A percentile compares a stretch with the other conserved stretches of the same genome.
Evolutionary conservation across 2,329 filamentous ascomycete genomes (phyloP).

Genomic region (Neocatenulostroma microsporum): DNA sequence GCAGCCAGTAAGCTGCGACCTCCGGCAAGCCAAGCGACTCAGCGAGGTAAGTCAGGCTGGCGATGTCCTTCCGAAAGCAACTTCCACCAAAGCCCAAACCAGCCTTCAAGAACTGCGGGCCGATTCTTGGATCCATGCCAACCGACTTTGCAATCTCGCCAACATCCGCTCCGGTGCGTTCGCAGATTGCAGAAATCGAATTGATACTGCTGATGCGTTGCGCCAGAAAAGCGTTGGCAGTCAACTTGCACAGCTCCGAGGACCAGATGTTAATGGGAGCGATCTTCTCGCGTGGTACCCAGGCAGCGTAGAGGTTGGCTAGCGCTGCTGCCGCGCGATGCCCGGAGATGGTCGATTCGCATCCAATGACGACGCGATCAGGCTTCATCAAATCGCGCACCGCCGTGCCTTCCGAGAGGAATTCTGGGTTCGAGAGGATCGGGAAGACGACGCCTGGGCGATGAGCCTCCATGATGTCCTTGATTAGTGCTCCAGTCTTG

Average conservation of each 20-base stretch:
- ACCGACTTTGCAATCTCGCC: conserved; percentile 53
- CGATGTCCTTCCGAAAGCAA: conserved; percentile 72
- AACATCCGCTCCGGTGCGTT: conserved; percentile 66
- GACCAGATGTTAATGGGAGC: conserved; percentile 67
- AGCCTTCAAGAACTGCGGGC: conserved; percentile 62
- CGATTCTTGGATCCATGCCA: conserved; percentile 58
- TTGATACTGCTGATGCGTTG: conserved; percentile 76
- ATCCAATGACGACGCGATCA: conserved; percentile 70
- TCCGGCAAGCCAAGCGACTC: conserved; percentile 61
- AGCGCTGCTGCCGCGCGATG: conserved; percentile 55
- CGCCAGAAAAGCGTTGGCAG: conserved; percentile 69
- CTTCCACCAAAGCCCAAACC: conserved; percentile 70
- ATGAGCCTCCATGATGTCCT: conserved; percentile 49
- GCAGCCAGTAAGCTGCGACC: conserved; percentile 66
- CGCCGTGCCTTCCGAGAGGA: conserved; percentile 65
- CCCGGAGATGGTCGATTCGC: conserved; percentile 52
- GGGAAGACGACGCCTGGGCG: conserved; percentile 65
- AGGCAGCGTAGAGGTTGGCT: conserved; percentile 58
- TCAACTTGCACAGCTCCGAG: conserved; percentile 68
- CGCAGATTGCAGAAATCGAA: conserved; percentile 67
- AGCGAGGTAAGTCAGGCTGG: conserved; percentile 65
- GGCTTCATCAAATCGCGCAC: conserved; percentile 62
- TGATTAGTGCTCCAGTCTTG: conserved; percentile 61
- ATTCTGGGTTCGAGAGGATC: conserved; percentile 72
- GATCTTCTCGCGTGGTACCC: conserved; percentile 60